Evolutionary conservation across 2,329 filamentous ascomycete genomes (phyloP), one percentile per base, ranked within the genome.

Genomic region (Ambrosiella xylebori): DNA sequence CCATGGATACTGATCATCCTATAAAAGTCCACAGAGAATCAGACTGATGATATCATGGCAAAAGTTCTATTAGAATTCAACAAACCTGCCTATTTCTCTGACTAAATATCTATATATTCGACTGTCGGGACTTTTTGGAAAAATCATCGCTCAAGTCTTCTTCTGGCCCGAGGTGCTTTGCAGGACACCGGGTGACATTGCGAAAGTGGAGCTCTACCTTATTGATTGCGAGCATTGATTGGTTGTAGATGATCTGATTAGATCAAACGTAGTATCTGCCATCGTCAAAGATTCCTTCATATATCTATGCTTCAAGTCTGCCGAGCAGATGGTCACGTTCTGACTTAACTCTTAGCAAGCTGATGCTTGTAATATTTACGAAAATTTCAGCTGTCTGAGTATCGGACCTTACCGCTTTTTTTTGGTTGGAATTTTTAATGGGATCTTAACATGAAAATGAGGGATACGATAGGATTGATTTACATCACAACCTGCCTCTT

Each of bases 181-280:
- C 47, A 51, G 17, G 17, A n/a, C 47, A 36, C 19, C 47, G 19
- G 19, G 40, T 41, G 4, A 41, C 7, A 49, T n/a, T 36, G 47
- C 35, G 17, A 51, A 12, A 51, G 52, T 54, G 52, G 52, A 38
- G 36, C 15, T 15, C 15, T 19, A 9, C 12, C 11, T 15, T 19
- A 41, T 9, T 11, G 38, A 54, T 40, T 8, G n/a, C 12, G 38
- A 7, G 4, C n/a, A 17, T 13, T 55, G 35, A 58, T 58, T 58
- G 57, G 57, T 17, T 49, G 17, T 37, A 58, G 57, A 58, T 58
- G 41, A 58, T 58, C 57, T 58, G 57, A 58, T 58, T 55, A 58
- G 51, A 58, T 58, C 35, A 40, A 39, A 54, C 36, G 39, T 41
- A 13, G 47, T 19, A 37, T 15, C 7, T 40, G 39, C 8, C 37